Evolutionary conservation across 805 yeast species (phyloP).

Genomic region (Spathaspora girioi): DNA sequence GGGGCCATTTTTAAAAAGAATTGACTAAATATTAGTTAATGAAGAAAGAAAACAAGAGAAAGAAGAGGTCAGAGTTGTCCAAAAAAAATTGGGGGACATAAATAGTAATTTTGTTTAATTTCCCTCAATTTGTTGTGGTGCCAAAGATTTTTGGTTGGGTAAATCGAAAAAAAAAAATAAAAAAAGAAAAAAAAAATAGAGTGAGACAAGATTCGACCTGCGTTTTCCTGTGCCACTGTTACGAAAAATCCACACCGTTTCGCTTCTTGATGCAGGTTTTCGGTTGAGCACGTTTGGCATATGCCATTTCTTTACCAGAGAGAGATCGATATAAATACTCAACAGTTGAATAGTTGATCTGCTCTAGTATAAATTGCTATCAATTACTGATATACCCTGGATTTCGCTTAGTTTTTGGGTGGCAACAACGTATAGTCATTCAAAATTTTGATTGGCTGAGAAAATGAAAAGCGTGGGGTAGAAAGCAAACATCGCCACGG

Average conservation of each 20-base stretch:
- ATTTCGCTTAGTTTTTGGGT: not conserved
- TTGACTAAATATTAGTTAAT: conserved; percentile 1
- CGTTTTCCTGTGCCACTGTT: not conserved
- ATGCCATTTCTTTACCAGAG: no score
- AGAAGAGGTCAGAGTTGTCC: not conserved
- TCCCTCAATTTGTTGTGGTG: not conserved
- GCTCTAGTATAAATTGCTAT: not conserved
- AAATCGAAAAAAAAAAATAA: not conserved
- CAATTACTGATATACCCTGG: no score
- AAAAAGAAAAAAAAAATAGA: not conserved
- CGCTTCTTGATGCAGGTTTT: not conserved
- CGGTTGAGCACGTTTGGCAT: not conserved
- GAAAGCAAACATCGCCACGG: not conserved
- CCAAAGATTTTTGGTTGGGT: not conserved
- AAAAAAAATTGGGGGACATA: not conserved
- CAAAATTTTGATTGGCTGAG: not conserved
- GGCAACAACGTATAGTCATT: not conserved
- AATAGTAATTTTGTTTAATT: not conserved
- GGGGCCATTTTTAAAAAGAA: conserved; percentile 42
- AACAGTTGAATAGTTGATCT: no score
- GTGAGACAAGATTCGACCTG: not conserved
- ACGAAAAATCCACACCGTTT: not conserved
- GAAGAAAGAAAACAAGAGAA: not conserved
- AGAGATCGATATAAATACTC: no score
- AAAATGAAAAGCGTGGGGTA: not conserved